These are phyloP conservation scores for Solanum sejunctum DNA, from an alignment of 257 asterid genomes.

Conservation along the genomic window DNA sequence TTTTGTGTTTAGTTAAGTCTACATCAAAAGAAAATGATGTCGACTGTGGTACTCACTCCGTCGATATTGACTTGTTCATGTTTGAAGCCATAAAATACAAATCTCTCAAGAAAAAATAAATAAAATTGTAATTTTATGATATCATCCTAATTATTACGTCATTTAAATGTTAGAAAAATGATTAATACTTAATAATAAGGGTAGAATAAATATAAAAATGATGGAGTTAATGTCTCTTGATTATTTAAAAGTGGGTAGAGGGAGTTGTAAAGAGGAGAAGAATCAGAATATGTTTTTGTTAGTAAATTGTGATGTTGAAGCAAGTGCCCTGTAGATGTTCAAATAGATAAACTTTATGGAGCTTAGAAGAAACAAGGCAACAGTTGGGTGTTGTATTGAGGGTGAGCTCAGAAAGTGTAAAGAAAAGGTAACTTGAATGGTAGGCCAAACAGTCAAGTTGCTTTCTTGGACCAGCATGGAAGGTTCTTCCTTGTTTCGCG, in stretches of 20 bases:
- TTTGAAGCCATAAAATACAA: too few species aligned
- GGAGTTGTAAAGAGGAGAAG: not conserved
- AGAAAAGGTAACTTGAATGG: not conserved
- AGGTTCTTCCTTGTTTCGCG: not conserved
- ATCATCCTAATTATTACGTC: too few species aligned
- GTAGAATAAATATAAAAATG: too few species aligned
- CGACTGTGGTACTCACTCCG: not conserved
- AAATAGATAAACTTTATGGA: not conserved
- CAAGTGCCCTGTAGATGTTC: not conserved
- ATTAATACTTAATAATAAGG: too few species aligned
- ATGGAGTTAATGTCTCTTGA: too few species aligned
- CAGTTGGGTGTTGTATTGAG: not conserved
- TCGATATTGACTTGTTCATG: too few species aligned
- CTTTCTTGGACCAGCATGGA: not conserved
- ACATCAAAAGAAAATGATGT: not conserved
- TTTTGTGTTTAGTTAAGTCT: not conserved
- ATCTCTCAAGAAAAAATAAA: too few species aligned
- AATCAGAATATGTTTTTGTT: not conserved
- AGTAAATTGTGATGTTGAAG: not conserved
- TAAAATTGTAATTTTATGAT: too few species aligned
- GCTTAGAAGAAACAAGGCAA: not conserved
- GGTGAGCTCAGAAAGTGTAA: not conserved
- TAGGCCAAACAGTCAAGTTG: not conserved
- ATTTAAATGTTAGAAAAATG: too few species aligned
- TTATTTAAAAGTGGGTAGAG: too few species aligned